A percentile compares a stretch with the other conserved stretches of the same genome.
Conservation (phyloP, 164 flowering plant species). For the Liriodendron chinense region DNA sequence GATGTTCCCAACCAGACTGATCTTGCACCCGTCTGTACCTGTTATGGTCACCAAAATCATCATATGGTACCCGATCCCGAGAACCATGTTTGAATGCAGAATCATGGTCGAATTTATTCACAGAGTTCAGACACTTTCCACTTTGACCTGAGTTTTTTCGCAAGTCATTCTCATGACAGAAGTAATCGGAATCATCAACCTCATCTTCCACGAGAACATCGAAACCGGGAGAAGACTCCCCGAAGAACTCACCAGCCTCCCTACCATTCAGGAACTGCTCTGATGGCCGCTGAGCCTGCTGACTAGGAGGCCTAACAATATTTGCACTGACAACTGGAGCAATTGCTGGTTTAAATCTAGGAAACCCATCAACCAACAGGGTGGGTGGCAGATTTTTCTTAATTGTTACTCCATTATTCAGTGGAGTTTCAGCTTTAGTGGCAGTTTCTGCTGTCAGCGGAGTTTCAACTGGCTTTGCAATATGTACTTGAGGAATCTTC, state of each 20-base stretch:
- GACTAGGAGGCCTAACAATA: conserved; percentile 27
- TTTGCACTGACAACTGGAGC: conserved; percentile 33
- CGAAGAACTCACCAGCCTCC: conserved; percentile 63
- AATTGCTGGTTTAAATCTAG: conserved; percentile 26
- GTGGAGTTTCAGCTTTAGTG: conserved; percentile 23
- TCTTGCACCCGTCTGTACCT: conserved; percentile 44
- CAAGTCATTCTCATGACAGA: conserved; percentile 54
- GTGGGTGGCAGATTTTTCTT: conserved; percentile 21
- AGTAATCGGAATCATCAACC: conserved; percentile 53
- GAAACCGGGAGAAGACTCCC: conserved; percentile 93
- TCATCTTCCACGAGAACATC: conserved; percentile 95
- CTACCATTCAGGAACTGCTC: conserved; percentile 50
- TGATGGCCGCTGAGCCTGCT: conserved; percentile 31
- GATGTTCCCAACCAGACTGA: conserved; percentile 48
- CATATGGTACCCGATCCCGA: conserved; percentile 40
- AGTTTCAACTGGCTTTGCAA: conserved; percentile 30
- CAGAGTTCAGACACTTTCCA: conserved; percentile 35
- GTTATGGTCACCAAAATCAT: conserved; percentile 43
- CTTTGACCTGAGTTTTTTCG: conserved; percentile 40
- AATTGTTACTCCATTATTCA: conserved; percentile 18
- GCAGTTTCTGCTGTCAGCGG: conserved; percentile 20
- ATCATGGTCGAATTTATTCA: conserved; percentile 39
- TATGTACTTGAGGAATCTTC: conserved; percentile 30
- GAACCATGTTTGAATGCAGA: conserved; percentile 42
- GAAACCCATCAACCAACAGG: conserved; percentile 24